phyloP scores from a whole-genome alignment of 2,329 filamentous ascomycete genomes.

The Monosporascus sp. region DNA sequence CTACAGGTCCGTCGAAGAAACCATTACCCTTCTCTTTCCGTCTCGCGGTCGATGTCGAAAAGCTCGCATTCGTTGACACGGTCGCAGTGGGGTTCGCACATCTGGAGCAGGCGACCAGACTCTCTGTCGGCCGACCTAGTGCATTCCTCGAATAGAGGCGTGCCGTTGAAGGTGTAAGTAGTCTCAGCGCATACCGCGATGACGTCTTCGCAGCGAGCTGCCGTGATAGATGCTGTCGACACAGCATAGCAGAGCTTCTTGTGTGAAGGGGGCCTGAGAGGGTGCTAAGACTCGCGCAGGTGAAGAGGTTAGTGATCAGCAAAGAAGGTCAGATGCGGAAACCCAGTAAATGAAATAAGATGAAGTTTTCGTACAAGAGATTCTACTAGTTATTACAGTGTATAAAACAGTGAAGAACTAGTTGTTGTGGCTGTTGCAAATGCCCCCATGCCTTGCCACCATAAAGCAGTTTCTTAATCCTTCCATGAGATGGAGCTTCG shows the following conservation, averaged over 20 bases:
- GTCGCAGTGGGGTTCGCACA: slow-evolving; percentile 6
- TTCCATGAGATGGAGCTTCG: no score
- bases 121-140: slow-evolving; percentile 11
- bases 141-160: slow-evolving; percentile 22
- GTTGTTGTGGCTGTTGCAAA: no score
- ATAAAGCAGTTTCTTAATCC: no score
- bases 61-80: slow-evolving; percentile 19
- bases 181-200: slow-evolving; percentile 15
- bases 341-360: no score
- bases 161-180: slow-evolving; percentile 12
- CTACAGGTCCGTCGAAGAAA: slow-evolving; percentile 47
- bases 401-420: no score
- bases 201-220: slow-evolving; percentile 20
- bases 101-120: slow-evolving; percentile 15
- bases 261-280: no score
- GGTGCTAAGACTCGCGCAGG: no score
- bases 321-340: no score
- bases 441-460: no score
- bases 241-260: slow-evolving; percentile 22
- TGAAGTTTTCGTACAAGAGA: no score
- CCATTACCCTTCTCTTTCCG: slow-evolving; percentile 39
- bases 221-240: slow-evolving; percentile 28
- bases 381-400: no score
- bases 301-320: no score
- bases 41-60: slow-evolving; percentile 33